These are phyloP conservation scores for Morella rubra DNA, from an alignment of 306 rosid genomes.

Conservation along the genomic window DNA sequence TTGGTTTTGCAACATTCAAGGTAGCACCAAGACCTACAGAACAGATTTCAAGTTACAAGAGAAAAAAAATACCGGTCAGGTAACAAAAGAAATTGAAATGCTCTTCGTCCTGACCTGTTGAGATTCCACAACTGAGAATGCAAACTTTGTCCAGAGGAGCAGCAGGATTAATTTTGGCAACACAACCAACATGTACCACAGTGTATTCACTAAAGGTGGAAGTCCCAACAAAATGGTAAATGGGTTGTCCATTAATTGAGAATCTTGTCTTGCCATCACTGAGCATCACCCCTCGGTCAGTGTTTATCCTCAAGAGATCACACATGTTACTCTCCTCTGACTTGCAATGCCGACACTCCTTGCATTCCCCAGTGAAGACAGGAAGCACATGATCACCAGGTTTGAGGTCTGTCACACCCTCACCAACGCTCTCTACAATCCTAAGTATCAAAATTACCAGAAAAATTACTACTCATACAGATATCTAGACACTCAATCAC, in stretches of 20 bases:
- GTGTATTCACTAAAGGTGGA: conserved; percentile 93
- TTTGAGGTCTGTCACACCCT: conserved; percentile 82
- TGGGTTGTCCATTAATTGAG: conserved; percentile 68
- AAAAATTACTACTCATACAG: too few relatives aligned
- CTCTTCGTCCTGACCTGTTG: conserved; percentile 55
- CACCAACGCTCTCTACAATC: conserved; percentile 81
- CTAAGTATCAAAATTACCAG: conserved; percentile 25
- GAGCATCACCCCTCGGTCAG: conserved; percentile 82
- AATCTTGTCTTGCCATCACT: conserved; percentile 62
- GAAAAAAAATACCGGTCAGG: not conserved
- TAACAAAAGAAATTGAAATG: not conserved
- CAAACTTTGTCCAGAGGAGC: conserved; percentile 96
- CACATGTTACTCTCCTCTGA: conserved; percentile 98
- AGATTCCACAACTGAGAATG: conserved; percentile 85
- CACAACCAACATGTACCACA: conserved; percentile 73
- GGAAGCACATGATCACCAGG: conserved; percentile 94
- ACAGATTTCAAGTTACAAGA: conserved; percentile 4
- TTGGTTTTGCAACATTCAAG: conserved; percentile 84
- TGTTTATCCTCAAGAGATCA: conserved; percentile 81
- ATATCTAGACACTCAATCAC: too few relatives aligned
- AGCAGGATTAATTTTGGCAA: conserved; percentile 79
- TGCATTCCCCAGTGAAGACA: conserved; percentile 88
- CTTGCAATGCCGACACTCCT: conserved; percentile 75
- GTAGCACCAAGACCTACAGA: conserved; percentile 81
- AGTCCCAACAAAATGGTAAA: conserved; percentile 83